Conservation (phyloP, 2,329 filamentous ascomycete species). For the Phyllosticta capitalensis region DNA sequence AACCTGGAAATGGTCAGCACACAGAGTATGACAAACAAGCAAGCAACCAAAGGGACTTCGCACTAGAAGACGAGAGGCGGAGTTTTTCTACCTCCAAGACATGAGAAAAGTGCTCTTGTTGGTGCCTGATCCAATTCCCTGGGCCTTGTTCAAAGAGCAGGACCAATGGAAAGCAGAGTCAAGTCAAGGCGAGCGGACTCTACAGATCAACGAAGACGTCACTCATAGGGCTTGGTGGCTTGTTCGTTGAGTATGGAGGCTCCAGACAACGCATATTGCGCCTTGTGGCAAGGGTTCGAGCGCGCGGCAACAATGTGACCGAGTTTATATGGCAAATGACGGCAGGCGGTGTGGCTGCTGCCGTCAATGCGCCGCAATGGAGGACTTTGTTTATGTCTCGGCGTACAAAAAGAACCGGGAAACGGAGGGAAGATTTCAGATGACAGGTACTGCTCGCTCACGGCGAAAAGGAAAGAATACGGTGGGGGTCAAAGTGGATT, state of each 20-base stretch:
- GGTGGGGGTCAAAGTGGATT: constrained; percentile 10
- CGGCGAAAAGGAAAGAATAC: neutral
- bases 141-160: constrained; percentile 13
- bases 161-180: constrained; percentile 24
- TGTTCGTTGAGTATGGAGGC: constrained; percentile 22
- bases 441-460: constrained; percentile 13
- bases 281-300: constrained; percentile 21
- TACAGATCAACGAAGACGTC: constrained; percentile 25
- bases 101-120: neutral
- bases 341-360: constrained; percentile 27
- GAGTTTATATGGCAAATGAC: constrained; percentile 21
- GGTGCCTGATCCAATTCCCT: constrained; percentile 26
- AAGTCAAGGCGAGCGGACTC: constrained; percentile 23
- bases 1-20: neutral
- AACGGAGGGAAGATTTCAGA: constrained; percentile 12
- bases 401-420: constrained; percentile 11
- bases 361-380: constrained; percentile 25
- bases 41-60: neutral
- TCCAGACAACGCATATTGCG: constrained; percentile 27
- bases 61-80: neutral
- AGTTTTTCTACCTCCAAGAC: neutral
- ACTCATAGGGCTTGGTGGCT: constrained; percentile 24
- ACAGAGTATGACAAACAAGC: neutral
- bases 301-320: constrained; percentile 23
- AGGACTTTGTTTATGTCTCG: constrained; percentile 19